Evolutionary conservation across 805 yeast species (phyloP).

Genomic region (Kodamaea kakaduensis): DNA sequence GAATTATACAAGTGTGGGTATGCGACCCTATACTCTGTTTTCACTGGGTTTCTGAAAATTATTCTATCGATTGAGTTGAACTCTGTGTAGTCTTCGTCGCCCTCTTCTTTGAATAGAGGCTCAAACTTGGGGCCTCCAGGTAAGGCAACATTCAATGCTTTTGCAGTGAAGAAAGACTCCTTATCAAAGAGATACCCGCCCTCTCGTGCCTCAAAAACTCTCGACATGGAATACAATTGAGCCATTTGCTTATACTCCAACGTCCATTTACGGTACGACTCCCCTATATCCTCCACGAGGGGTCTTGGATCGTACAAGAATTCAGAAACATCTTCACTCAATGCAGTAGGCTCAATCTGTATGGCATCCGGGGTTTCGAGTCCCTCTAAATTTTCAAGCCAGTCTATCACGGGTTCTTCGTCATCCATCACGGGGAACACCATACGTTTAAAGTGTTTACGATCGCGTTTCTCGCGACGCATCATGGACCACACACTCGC

Average conservation of each 20-base stretch:
- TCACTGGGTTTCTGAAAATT: constrained; percentile 69
- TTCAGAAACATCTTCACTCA: constrained; percentile 57
- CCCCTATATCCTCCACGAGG: constrained; percentile 68
- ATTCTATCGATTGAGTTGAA: constrained; percentile 86
- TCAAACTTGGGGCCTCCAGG: constrained; percentile 98
- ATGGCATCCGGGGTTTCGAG: constrained; percentile 72
- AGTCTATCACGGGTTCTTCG: constrained; percentile 89
- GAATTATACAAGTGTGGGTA: constrained; percentile 84
- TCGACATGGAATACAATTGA: constrained; percentile 59
- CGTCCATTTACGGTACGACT: constrained; percentile 71
- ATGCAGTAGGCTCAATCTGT: constrained; percentile 55
- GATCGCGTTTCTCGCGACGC: constrained; percentile 91
- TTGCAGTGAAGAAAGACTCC: constrained; percentile 82
- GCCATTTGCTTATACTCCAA: constrained; percentile 60
- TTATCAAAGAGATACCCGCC: constrained; percentile 63
- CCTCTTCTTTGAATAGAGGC: constrained; percentile 63
- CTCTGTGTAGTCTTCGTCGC: constrained; percentile 79
- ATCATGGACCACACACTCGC: constrained; percentile 87
- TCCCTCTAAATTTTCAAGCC: constrained; percentile 74
- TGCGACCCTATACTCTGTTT: constrained; percentile 83
- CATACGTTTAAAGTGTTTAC: constrained; percentile 86
- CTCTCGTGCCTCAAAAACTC: constrained; percentile 60
- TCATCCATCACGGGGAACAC: constrained; percentile 96
- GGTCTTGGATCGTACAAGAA: constrained; percentile 86
- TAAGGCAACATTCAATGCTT: constrained; percentile 78